These are phyloP conservation scores for Amesomyces nigricolor DNA, from an alignment of 2,329 filamentous ascomycete genomes.

Conservation along the genomic window DNA sequence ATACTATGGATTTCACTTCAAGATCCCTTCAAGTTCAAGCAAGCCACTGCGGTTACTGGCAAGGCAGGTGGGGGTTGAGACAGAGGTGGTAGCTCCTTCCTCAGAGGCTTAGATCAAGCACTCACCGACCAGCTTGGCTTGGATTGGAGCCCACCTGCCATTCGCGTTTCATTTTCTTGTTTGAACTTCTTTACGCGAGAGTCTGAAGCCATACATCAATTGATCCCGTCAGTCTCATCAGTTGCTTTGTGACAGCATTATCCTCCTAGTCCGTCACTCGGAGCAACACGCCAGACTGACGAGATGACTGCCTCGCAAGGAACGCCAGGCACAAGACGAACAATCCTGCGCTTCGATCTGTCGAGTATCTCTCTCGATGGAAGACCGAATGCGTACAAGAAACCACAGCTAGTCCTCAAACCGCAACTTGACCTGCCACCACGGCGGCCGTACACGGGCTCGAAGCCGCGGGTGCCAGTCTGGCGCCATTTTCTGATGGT, in stretches of 20 bases:
- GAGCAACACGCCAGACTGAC: neutral
- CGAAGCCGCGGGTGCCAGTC: slow-evolving; percentile 10
- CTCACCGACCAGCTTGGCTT: too few relatives aligned
- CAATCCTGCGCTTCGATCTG: slow-evolving; percentile 21
- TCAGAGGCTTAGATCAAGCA: neutral
- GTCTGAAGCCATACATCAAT: too few relatives aligned
- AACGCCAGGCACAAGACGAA: slow-evolving; percentile 5
- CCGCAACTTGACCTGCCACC: slow-evolving; percentile 19
- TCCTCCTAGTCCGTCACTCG: neutral
- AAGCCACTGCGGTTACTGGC: too few relatives aligned
- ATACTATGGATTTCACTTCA: too few relatives aligned
- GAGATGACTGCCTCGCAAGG: slow-evolving; percentile 14
- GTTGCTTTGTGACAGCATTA: neutral
- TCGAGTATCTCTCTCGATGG: slow-evolving; percentile 19
- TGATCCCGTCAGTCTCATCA: neutral
- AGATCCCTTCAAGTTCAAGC: too few relatives aligned
- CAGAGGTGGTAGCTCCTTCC: slow-evolving; percentile 1
- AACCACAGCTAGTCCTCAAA: slow-evolving; percentile 25
- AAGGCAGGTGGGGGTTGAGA: too few relatives aligned
- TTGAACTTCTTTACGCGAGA: too few relatives aligned
- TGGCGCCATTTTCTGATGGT: slow-evolving; percentile 24
- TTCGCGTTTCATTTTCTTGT: too few relatives aligned
- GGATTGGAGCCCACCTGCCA: too few relatives aligned
- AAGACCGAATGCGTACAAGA: slow-evolving; percentile 20
- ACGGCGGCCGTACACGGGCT: slow-evolving; percentile 18